phyloP scores from a whole-genome alignment of 169 alveolate species.

The Blepharisma undulans region DNA sequence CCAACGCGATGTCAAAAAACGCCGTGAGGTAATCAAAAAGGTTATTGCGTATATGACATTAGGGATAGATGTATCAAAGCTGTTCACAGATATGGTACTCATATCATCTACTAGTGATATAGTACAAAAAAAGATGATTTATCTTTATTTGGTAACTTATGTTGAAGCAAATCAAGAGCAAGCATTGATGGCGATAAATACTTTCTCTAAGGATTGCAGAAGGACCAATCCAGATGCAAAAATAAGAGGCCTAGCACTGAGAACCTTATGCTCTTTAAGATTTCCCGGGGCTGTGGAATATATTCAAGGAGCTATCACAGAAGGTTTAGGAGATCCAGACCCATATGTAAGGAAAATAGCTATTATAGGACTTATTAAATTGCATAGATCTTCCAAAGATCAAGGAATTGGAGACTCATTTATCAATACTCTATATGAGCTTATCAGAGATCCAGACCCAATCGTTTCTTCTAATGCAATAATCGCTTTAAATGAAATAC shows the following conservation, averaged over 20 bases:
- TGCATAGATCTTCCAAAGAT: background rate
- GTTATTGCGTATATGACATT: constrained; percentile 88
- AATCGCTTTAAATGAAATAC: constrained; percentile 92
- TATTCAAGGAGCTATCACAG: constrained; percentile 84
- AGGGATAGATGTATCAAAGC: constrained; percentile 96
- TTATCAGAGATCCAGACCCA: constrained; percentile 88
- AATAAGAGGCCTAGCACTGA: constrained; percentile 96
- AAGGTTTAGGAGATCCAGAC: constrained; percentile 91
- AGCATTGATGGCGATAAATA: constrained; percentile 96
- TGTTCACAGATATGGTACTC: constrained; percentile 97
- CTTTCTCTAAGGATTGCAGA: constrained; percentile 95
- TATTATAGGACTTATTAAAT: constrained; percentile 92
- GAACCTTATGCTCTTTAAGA: constrained; percentile 93
- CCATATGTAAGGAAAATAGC: constrained; percentile 97
- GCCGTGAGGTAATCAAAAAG: constrained; percentile 91
- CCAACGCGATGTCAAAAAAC: constrained; percentile 85
- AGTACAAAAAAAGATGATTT: constrained; percentile 98
- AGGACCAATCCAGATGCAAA: constrained; percentile 92
- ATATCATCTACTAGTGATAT: constrained; percentile 95
- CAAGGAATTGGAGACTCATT: constrained; percentile 49
- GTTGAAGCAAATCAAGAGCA: constrained; percentile 95
- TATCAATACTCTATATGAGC: constrained; percentile 72
- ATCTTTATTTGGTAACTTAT: constrained; percentile 94
- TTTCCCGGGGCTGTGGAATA: constrained; percentile 91
- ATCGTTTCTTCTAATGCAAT: constrained; percentile 90